Evolutionary conservation across 441 rosid genomes (phyloP), one percentile per base, ranked within the genome.

Genomic region (Gossypium laxum): DNA sequence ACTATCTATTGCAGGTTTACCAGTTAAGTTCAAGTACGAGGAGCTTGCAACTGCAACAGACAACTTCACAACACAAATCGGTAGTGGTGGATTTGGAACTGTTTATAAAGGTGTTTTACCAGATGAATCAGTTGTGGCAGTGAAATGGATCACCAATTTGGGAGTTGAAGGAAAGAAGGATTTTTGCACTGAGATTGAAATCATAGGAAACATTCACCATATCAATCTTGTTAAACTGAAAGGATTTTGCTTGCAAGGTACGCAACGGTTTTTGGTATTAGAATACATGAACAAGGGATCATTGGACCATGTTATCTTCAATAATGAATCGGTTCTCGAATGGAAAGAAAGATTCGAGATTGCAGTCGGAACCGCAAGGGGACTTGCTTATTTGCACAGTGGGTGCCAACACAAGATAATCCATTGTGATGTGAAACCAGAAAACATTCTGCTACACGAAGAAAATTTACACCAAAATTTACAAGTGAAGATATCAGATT

Each of bases 391-490:
- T 73, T 82, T 92, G 72, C 98, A 92, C 65, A 54, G 86, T 30
- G 91, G 92, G 19, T 90, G 98, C 3, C 87, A 87, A 14, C 86
- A 82, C 1, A 90, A 91, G 84, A 86, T 90, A 63, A 91, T 92
- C 74, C 98, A 92, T 32, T 92, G 96, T 54, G 98, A 91, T 58
- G 89, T 92, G 52, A 92, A 92, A 72, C 98, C 98, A 12, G 96
- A 92, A 61, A 92, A 92, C 83, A 92, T 91, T 71, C 90, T 91
- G 48, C 73, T 92, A 65, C 87, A 91, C 14, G 87, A 52, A 17
- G 57, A 17, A 52, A 18, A 52, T 52, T 52, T 18, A 52, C 2
- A 18, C 22, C 57, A 91, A 63, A 74, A 82, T 34, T 92, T 87
- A 69, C 96, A 83, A 74, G 87, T 86, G 12, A 92, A 92, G 85